Base-by-base conservation (phyloP, 1,139 yeast genomes). In the Candida dubliniensis region DNA sequence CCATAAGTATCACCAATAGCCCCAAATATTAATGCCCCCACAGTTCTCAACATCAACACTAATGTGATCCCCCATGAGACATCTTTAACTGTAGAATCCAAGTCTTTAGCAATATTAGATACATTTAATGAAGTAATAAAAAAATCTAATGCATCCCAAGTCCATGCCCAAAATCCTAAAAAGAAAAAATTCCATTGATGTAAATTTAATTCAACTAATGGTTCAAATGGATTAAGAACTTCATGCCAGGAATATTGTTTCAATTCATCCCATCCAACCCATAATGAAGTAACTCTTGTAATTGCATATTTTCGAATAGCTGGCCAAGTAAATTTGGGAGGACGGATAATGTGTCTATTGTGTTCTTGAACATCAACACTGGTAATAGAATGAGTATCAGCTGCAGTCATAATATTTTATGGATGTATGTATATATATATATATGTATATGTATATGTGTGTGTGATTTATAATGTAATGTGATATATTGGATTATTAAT, bases 331-430 rank as follows among this genome's bases (percentile, higher is more conserved):
- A 69, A 66, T 23, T 44, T 50, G 1, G 76, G 76, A 1, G 72
- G 68, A 13, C 53, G 53, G 9, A 66, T 57, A 26, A 64, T 66
- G 47, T 68, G 69, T 38, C 55, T 55, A 48, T 67, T 67, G 49
- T 68, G 73, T 36, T 47, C 87, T 95, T 14, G 93, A 93, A 7
- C 95, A 93, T 31, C 33, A 23, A 35, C 34, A n/a, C 43, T 41
- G 18, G 38, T 36, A 23, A 39, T 31, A 4, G 51, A 36, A 31
- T 37, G 47, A 38, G 44, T 38, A 29, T 46, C 39, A 26, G 39
- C 29, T 14, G 46, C 36, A 47, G 44, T 47, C 13, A 29, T 24
- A 30, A n/a, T 27, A 27, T 27, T 27, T 9, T 27, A 27, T 27
- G 10, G 30, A 4, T 27, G 8, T 3, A 4, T 10, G 7, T 9